Percentiles rank a stretch among this genome's conserved stretches.
Conservation (phyloP, 768 basidiomycete species). For the Lepiota venenata region DNA sequence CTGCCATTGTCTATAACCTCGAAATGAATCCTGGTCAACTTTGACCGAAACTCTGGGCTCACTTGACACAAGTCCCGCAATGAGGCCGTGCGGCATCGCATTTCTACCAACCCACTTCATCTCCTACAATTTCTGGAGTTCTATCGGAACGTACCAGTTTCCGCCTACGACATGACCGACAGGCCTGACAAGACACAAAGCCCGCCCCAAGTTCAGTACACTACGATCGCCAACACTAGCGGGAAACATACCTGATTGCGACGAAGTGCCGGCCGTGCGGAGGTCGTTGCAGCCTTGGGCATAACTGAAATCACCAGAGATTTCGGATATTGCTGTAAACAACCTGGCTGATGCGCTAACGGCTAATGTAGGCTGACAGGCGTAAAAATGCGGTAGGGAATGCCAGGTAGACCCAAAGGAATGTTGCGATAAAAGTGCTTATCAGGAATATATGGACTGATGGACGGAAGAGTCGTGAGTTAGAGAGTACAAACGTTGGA, state of each 20-base stretch:
- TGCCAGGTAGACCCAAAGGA: background rate
- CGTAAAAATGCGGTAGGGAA: background rate
- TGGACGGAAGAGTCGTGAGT: background rate
- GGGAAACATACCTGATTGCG: constrained; percentile 63
- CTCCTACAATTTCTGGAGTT: background rate
- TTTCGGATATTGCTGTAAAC: background rate
- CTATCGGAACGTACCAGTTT: constrained; percentile 62
- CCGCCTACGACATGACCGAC: constrained; percentile 77
- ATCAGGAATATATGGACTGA: background rate
- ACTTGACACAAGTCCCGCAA: constrained; percentile 84
- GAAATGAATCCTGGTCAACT: constrained; percentile 1
- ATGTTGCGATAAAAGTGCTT: background rate
- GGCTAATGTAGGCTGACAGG: background rate
- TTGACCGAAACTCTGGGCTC: constrained; percentile 24
- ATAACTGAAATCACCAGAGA: constrained; percentile 29
- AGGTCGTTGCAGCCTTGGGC: constrained; percentile 59
- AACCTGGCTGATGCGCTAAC: background rate
- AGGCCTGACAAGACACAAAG: constrained; percentile 47
- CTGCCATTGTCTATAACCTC: constrained; percentile 65
- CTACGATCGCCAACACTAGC: background rate
- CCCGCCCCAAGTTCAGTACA: background rate
- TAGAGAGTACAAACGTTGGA: background rate
- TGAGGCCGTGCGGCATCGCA: constrained; percentile 86
- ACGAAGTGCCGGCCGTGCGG: constrained; percentile 63
- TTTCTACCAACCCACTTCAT: constrained; percentile 51